Base-by-base conservation (phyloP, 2,329 filamentous ascomycete genomes). In the Aspergillus latus region DNA sequence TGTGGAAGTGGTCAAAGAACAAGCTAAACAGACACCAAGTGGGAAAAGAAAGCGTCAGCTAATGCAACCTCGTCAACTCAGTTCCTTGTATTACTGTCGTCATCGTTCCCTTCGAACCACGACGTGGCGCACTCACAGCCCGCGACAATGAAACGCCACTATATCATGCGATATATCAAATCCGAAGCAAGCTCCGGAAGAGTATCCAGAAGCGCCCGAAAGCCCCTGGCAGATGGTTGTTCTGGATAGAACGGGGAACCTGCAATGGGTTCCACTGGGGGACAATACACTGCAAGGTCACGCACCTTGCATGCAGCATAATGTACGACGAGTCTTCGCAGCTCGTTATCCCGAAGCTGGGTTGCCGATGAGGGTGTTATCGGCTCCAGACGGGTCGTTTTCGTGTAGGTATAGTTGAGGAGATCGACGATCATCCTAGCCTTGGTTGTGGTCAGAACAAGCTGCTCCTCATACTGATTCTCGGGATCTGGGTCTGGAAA, bases 141-240 rank as follows among this genome's bases (percentile, higher is more conserved):
- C n/a, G 39, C n/a, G 16, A 40, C 21, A 37, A 26, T 30, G 34
- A 29, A 13, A 28, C 3, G 49, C 55, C 58, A 56, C 58, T 71
- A 74, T 70, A 75, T 74, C 72, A 75, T 71, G 28, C 72, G 70
- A 58, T 73, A 76, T 29, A 76, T 71, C 61, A 76, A 64, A 63
- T 75, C 73, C 34, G 72, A 74, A 21, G 72, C 74, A 63, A 76
- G 62, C 59, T 76, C 74, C 1, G 72, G 69, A 36, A 69, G 71
- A 44, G 62, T 62, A 53, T 76, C 73, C 49, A 76, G 48, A 49
- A 76, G 60, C 5, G 68, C 66, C 16, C 72, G 67, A 57, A 76
- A 66, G 29, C 70, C 72, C 36, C 61, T 66, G 13, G 64, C 61
- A 4, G 62, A 63, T n/a, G 62, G 56, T 51, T 69, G 68, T 48